phyloP scores from a whole-genome alignment of 805 yeast genomes.

The Saturnispora gosingensis region DNA sequence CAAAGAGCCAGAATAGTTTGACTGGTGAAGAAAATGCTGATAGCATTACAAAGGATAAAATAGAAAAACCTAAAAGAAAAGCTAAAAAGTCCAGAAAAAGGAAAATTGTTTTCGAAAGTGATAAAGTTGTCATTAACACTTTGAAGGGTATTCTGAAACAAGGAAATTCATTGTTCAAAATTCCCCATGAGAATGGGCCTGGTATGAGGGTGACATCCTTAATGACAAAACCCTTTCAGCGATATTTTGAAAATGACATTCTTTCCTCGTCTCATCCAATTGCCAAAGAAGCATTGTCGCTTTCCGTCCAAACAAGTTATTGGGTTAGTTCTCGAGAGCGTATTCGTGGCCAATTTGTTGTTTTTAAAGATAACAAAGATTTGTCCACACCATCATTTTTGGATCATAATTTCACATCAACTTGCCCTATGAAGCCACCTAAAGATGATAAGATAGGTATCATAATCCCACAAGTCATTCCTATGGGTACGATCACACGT shows the following conservation, averaged over 20 bases:
- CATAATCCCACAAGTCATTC: constrained; percentile 72
- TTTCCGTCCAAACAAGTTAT: constrained; percentile 75
- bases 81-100: not conserved
- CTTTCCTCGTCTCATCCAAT: constrained; percentile 60
- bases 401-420: constrained; percentile 12
- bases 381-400: not conserved
- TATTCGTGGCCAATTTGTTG: constrained; percentile 77
- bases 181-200: constrained; percentile 88
- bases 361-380: constrained; percentile 27
- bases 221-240: constrained; percentile 65
- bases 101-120: constrained; percentile 8
- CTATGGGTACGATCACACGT: constrained; percentile 96
- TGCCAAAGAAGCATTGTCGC: constrained; percentile 70
- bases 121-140: constrained; percentile 14
- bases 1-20: not conserved
- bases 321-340: constrained; percentile 91
- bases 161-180: constrained; percentile 38
- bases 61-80: not conserved
- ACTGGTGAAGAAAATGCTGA: not conserved
- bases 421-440: constrained; percentile 8
- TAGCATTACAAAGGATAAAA: not conserved
- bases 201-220: constrained; percentile 61
- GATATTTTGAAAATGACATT: constrained; percentile 63
- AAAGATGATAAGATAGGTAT: constrained; percentile 39
- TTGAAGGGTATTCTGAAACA: constrained; percentile 1